Percentiles rank a stretch among this genome's conserved stretches.
Conservation (phyloP, 2,329 filamentous ascomycete genomes). For the Neonectria faginata region DNA sequence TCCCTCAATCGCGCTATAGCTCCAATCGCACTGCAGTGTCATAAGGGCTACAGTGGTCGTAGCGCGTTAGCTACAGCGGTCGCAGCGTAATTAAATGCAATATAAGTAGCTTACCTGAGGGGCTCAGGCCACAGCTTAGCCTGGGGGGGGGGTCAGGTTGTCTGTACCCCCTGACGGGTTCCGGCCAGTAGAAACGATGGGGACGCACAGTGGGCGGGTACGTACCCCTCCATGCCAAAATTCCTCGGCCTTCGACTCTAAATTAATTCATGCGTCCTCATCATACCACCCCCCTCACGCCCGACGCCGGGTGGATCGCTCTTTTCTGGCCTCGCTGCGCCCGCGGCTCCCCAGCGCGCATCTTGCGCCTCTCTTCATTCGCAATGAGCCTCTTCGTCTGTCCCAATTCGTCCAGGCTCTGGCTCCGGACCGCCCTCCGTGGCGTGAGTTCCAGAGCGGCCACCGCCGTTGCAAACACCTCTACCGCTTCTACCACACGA, state of each 20-base stretch:
- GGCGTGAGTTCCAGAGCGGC: slow-evolving; percentile 37
- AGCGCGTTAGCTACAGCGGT: too few species aligned
- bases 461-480: neutral
- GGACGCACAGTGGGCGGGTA: neutral
- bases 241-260: slow-evolving; percentile 36
- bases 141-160: too few species aligned
- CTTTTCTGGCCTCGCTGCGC: slow-evolving; percentile 37
- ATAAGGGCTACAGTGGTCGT: too few species aligned
- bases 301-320: slow-evolving; percentile 25
- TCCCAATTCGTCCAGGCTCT: slow-evolving; percentile 47
- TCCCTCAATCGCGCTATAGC: too few species aligned
- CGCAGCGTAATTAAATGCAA: too few species aligned
- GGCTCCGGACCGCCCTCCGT: slow-evolving; percentile 47
- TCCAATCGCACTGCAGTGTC: too few species aligned
- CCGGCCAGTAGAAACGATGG: neutral
- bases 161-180: too few species aligned
- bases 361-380: slow-evolving; percentile 37
- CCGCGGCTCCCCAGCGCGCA: slow-evolving; percentile 42
- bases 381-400: slow-evolving; percentile 47
- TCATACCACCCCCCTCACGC: slow-evolving; percentile 35
- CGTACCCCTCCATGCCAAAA: slow-evolving; percentile 29
- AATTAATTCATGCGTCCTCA: slow-evolving; percentile 45
- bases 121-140: too few species aligned
- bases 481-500: slow-evolving; percentile 29
- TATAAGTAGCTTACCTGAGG: too few species aligned